Base-by-base conservation (phyloP, 2,329 filamentous ascomycete species). In the Delphinella strobiligena region DNA sequence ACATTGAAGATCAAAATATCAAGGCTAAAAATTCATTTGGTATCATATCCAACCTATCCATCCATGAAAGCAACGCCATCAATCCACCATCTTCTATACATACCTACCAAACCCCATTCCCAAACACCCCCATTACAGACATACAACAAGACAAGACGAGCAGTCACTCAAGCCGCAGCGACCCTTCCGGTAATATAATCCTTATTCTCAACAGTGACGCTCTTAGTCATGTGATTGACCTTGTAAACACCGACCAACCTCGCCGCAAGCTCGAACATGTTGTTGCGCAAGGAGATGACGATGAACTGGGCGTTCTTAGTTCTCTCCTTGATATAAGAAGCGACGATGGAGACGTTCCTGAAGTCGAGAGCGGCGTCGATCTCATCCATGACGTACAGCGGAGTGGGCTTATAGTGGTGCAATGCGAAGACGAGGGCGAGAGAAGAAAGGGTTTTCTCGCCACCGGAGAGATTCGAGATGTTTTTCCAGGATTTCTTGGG, bases 401-500 rank as follows among this genome's bases (percentile, higher is more conserved):
- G 91, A 45, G 91, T 98, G 8, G 91, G 91, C 67, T 93, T 93
- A 63, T 95, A 98, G 58, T 96, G 89, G 62, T 98, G 91, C 53
- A 98, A 64, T 19, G 91, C 91, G 68, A 98, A 98, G n/a, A 98
- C 91, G 42, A 98, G 67, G 16, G 91, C 91, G 62, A 98, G 64
- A 61, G 82, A 89, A 50, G 83, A 91, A 46, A 98, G 66, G 29
- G 91, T 98, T 75, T 98, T 98, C 66, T 98, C 91, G 47, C 91
- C 91, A 68, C 91, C 91, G 22, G 82, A 89, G 51, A 98, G 60
- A 60, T 98, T 96, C 56, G 82, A 81, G 56, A 98, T 98, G 59
- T 96, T 98, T 74, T 95, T 98, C 93, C 93, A 98, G 55, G 82
- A 91, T 74, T 98, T 98, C 75, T 98, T 98, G 10, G 91, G 91